Conservation (phyloP, 2,329 filamentous ascomycete genomes). For the Sclerotiophoma versabilis region DNA sequence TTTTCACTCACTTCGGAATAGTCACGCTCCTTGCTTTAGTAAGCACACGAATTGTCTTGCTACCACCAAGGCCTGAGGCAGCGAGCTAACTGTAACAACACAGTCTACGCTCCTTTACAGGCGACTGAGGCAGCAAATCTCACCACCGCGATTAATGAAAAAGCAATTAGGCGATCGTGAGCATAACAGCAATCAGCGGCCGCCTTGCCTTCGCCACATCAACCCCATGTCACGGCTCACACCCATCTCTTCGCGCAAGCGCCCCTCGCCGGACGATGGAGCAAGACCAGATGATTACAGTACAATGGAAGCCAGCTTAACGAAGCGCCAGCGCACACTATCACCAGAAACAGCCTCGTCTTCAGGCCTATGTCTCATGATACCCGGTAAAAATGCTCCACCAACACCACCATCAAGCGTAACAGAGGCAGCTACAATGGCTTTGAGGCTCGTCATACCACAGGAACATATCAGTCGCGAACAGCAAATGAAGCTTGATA, state of each 20-base stretch:
- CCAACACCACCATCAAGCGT: constrained; percentile 23
- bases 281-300: not conserved
- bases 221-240: constrained; percentile 11
- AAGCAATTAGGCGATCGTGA: not conserved
- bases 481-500: constrained; percentile 18
- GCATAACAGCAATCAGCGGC: not conserved
- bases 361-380: not conserved
- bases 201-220: not conserved
- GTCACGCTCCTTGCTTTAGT: not conserved
- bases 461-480: constrained; percentile 2
- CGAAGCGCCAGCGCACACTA: constrained; percentile 3
- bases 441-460: constrained; percentile 28
- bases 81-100: not conserved
- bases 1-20: constrained; percentile 9
- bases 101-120: constrained; percentile 1
- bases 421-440: constrained; percentile 1
- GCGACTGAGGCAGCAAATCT: not conserved
- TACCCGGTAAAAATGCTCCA: not conserved
- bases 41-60: not conserved
- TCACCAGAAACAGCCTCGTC: not conserved
- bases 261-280: constrained; percentile 1
- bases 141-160: constrained; percentile 5
- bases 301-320: not conserved
- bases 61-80: not conserved
- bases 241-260: constrained; percentile 12